Percentiles rank a stretch among this genome's conserved stretches.
phyloP scores from a whole-genome alignment of 306 rosid genomes.

The Cucurbita argyrosperma region DNA sequence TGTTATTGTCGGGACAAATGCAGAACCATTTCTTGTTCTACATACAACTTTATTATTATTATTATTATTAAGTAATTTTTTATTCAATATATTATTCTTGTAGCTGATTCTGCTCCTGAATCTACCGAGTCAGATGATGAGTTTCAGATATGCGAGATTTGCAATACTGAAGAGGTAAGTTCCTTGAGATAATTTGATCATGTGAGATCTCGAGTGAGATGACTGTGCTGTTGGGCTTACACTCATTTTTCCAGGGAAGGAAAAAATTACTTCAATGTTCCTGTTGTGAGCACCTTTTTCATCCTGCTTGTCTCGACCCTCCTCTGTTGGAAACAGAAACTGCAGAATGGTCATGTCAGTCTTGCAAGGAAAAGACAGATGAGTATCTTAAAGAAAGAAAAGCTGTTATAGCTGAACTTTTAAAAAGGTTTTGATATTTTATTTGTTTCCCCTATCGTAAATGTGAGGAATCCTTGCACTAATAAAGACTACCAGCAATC shows the following conservation, averaged over 20 bases:
- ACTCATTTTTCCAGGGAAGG: conserved; percentile 46
- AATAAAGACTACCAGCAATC: background rate
- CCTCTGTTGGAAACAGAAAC: conserved; percentile 59
- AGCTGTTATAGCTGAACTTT: conserved; percentile 52
- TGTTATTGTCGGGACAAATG: background rate
- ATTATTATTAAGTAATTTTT: background rate
- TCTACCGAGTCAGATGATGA: conserved; percentile 91
- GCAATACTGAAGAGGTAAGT: conserved; percentile 71
- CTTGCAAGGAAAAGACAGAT: conserved; percentile 84
- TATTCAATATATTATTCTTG: conserved; percentile 21
- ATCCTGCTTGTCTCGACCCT: conserved; percentile 71
- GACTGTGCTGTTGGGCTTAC: conserved; percentile 4
- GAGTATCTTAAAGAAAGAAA: conserved; percentile 70
- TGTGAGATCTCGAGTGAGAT: conserved; percentile 9
- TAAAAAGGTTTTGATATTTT: conserved; percentile 43
- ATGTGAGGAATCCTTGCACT: background rate
- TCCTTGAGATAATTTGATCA: conserved; percentile 13
- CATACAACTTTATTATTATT: background rate
- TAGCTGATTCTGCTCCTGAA: conserved; percentile 84
- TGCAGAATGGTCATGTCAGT: conserved; percentile 86
- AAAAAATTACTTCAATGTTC: conserved; percentile 80
- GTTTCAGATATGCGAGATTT: conserved; percentile 88
- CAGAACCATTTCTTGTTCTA: background rate
- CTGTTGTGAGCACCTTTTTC: conserved; percentile 79
- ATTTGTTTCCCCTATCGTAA: conserved; percentile 7